Evolutionary conservation across 192 early-diverging fungal species (phyloP).

Genomic region (Paraglomus brasilianum): DNA sequence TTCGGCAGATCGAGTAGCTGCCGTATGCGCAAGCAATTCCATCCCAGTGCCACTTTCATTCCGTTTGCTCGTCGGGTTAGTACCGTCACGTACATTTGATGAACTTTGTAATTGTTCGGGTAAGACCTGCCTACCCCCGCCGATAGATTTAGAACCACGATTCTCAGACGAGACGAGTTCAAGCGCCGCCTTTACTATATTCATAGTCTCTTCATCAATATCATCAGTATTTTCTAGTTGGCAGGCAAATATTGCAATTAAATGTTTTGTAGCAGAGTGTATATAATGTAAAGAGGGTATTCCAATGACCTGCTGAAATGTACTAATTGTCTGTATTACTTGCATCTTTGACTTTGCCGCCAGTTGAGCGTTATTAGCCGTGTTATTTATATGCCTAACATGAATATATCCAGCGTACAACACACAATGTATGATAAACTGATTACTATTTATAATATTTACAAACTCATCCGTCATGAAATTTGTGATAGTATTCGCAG

Average conservation of each 20-base stretch:
- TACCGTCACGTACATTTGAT: not conserved
- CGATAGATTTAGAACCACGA: not conserved
- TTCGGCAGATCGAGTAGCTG: not conserved
- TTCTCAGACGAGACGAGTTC: not conserved
- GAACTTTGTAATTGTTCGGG: not conserved
- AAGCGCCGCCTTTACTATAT: not conserved
- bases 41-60: not conserved
- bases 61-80: not conserved
- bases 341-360: not conserved
- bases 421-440: constrained; percentile 20
- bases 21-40: not conserved
- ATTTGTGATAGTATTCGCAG: constrained; percentile 20
- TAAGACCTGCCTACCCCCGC: not conserved
- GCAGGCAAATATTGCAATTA: constrained; percentile 9
- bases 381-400: constrained; percentile 2
- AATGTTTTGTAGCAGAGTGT: not conserved
- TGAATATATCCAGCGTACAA: constrained; percentile 28
- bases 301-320: not conserved
- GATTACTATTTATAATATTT: constrained; percentile 17
- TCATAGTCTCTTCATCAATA: not conserved
- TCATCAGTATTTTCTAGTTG: constrained; percentile 4
- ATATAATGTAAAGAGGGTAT: constrained; percentile 13
- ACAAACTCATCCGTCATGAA: constrained; percentile 14
- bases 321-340: not conserved
- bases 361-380: not conserved